Base-by-base conservation (phyloP, 1,139 yeast species). In the Arxiozyma telluris region DNA sequence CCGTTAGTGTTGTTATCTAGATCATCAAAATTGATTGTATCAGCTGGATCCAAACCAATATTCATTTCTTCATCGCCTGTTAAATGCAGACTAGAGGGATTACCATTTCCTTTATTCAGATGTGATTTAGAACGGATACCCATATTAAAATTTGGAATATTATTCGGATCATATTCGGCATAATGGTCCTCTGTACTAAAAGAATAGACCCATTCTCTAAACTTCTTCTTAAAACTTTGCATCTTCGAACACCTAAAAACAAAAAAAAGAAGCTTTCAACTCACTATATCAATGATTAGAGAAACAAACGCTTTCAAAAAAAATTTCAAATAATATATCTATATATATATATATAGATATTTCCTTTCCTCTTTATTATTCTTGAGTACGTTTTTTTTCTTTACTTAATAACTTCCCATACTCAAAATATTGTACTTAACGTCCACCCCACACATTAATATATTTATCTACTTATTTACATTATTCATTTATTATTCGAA, bases 131-230 rank as follows among this genome's bases (percentile, higher is more conserved):
- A 55, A 50, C 67, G 60, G 12, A 57, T 49, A 12, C 63, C 63
- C 66, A 63, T 64, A 46, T 63, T 63, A 46, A 63, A 64, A 44
- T 57, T 56, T 7, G 61, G 59, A 1, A 66, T 59, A 44, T 61
- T 65, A 44, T 79, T 72, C 8, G 84, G 75, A 59, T 81, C 80
- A 64, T 75, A 84, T 58, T 83, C 89, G 0, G 89, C 83, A 64
- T 84, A 84, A 63, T 84, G 81, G 63, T 84, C 89, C 55, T 76
- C 78, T 6, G 89, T 82, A 52, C 82, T 79, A 55, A 83, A 69
- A 20, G 85, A 79, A 67, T 84, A 84, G n/a, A 83, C 68, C 63
- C 83, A 73, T 68, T 83, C 85, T 63, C 77, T 73, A 61, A 73
- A 66, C 54, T 71, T 72, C 55, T 71, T 71, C 57, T 68, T 72